These are phyloP conservation scores for Chaetothyriales sp. DNA, from an alignment of 2,329 filamentous ascomycete genomes.

Conservation along the genomic window DNA sequence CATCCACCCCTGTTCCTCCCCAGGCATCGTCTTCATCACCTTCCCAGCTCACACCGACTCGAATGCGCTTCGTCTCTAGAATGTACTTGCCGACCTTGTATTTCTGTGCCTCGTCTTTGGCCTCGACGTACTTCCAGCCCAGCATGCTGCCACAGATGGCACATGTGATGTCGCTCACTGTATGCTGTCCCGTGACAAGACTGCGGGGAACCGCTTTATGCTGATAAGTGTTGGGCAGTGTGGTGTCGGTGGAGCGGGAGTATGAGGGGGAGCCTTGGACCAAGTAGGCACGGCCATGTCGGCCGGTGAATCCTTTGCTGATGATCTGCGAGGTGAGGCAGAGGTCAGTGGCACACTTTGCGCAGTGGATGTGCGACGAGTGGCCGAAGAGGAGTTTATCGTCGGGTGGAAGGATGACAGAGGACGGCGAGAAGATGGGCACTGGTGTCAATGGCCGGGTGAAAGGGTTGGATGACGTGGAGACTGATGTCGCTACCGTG, in stretches of 20 bases:
- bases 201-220: constrained; percentile 42
- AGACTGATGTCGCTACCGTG: constrained; percentile 6
- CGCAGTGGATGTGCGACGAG: constrained; percentile 42
- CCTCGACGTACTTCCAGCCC: constrained; percentile 51
- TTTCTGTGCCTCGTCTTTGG: constrained; percentile 44
- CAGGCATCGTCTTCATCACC: constrained; percentile 12
- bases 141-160: constrained; percentile 40
- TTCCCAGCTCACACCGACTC: constrained; percentile 39
- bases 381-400: constrained; percentile 31
- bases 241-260: constrained; percentile 15
- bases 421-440: constrained; percentile 4
- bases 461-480: constrained; percentile 15
- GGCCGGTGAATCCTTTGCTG: constrained; percentile 50
- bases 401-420: constrained; percentile 12
- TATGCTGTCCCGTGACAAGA: constrained; percentile 48
- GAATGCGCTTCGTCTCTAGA: constrained; percentile 44
- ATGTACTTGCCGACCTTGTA: constrained; percentile 57
- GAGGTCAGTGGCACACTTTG: constrained; percentile 43
- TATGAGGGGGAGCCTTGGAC: constrained; percentile 26
- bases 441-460: constrained; percentile 11
- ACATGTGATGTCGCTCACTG: constrained; percentile 46
- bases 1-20: not conserved
- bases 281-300: constrained; percentile 49
- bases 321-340: constrained; percentile 46
- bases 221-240: constrained; percentile 44